Base-by-base conservation (phyloP, 306 rosid genomes). In the Casuarina cunninghamiana region DNA sequence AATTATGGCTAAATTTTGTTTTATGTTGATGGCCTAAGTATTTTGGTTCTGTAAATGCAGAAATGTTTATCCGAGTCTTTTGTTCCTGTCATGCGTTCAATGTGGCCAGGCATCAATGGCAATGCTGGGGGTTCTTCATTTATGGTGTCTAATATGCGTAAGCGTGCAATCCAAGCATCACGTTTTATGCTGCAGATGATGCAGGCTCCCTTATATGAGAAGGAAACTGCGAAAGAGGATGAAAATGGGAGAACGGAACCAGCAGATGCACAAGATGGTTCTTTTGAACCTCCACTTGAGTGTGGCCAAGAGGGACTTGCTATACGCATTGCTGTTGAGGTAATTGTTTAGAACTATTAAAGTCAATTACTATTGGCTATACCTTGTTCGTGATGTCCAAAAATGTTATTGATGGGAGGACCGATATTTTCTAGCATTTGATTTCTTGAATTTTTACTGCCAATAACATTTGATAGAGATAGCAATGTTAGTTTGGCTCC, bases 181-280 rank as follows among this genome's bases (percentile, higher is more conserved):
- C 96, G 93, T 38, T 95, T 93, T 80, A 93, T 95, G 97, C 86
- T 95, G 87, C 97, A 95, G 86, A 92, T 95, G 97, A 83, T 93
- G 87, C 96, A 89, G 86, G 86, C 84, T 76, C 94, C 97, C 45
- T 84, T 91, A 17, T 93, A 87, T 67, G 75, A 61, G 72, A 87
- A 79, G 76, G 90, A 87, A 76, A 74, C 84, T 77, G 89, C 84
- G 78, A 84, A 63, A 42, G 91, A 69, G 66, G 71, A 87, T 81
- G 89, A 60, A 84, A 85, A 76, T 78, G 76, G 69, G 74, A 66
- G 75, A 50, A 42, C 71, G 60, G 90, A 87, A 69, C 63, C 37
- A 43, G 90, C 86, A 26, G 84, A 93, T 80, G 88, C 77, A 69
- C 75, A 73, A 38, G 89, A 90, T 73, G 74, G 81, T 73, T 53